Percentiles rank a stretch among this genome's conserved stretches.
Conservation (phyloP, 306 rosid genomes). For the Parietaria judaica region DNA sequence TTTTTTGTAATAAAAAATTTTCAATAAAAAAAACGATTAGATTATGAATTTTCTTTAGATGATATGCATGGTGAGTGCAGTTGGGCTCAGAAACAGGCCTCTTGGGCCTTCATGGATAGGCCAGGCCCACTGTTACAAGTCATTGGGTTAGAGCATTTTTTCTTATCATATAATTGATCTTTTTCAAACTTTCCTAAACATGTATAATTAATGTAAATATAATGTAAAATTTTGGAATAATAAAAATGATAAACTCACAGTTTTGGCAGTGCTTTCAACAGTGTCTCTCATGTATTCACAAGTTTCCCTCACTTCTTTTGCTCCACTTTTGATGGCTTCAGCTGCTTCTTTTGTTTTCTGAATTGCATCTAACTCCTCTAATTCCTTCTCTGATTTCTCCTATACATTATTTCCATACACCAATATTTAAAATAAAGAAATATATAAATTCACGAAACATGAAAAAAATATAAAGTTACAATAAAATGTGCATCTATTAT, state of each 20-base stretch:
- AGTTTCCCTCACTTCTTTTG: slow-evolving; percentile 46
- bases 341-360: slow-evolving; percentile 43
- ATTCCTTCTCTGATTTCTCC: slow-evolving; percentile 22
- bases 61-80: too few relatives aligned
- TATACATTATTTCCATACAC: not conserved
- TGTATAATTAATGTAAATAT: not conserved
- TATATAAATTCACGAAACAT: not conserved
- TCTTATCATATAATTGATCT: too few relatives aligned
- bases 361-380: slow-evolving; percentile 25
- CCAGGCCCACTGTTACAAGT: too few relatives aligned
- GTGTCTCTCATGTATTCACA: slow-evolving; percentile 48
- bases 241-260: slow-evolving; percentile 17
- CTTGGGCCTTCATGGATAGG: too few relatives aligned
- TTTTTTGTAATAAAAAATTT: too few relatives aligned
- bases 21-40: too few relatives aligned
- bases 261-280: slow-evolving; percentile 24
- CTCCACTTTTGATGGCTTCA: slow-evolving; percentile 36
- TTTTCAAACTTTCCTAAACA: slow-evolving; percentile 26
- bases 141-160: too few relatives aligned
- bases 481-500: too few relatives aligned
- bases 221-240: not conserved
- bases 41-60: too few relatives aligned
- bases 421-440: not conserved
- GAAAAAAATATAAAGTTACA: not conserved
- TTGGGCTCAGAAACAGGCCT: too few relatives aligned